Base-by-base conservation (phyloP, 176 grass and related monocot species). In the Pharus latifolius region DNA sequence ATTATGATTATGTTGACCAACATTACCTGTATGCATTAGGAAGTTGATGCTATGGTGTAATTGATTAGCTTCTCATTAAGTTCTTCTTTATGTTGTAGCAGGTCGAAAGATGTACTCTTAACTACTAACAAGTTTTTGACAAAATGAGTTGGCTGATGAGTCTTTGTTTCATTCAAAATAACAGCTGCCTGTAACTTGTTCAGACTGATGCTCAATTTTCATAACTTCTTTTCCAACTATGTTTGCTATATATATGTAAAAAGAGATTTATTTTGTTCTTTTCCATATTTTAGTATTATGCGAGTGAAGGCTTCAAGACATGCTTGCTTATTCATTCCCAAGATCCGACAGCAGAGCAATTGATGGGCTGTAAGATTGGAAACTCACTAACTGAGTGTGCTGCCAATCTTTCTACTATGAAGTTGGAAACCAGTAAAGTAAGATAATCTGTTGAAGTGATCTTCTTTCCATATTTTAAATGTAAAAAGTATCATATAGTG, bases 401-500 rank as follows among this genome's bases (percentile, higher is more conserved):
- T 15, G 14, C 73, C 26, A 84, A 94, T 52, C 78, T 94, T 65
- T 99, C 63, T 1, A 85, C 73, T 40, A 67, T 94, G 33, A 92
- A 89, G 72, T 59, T 98, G 25, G 84, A 98, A 74, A 93, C 94
- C 24, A 85, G 81, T 78, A 93, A 91, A 82, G 94, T 98, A 87
- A 78, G 54, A 48, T 25, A 24, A n/a, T 14, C 61, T 47, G 2
- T 73, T 74, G 28, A 49, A 49, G 23, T 49, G 3, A 57, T 72
- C 18, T 17, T 19, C 43, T 65, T 57, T 73, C n/a, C 23, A 52
- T 57, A 3, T 24, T 54, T 55, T 28, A 17, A 2, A 31, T 25
- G 23, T 24, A 19, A 68, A 46, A 56, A 55, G 10, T 22, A 53
- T 47, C 10, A 49, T 19, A 29, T 38, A 45, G 7, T 26, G 18